Base-by-base conservation (phyloP, 78 protist species). In the Anaeramoeba ignava region DNA sequence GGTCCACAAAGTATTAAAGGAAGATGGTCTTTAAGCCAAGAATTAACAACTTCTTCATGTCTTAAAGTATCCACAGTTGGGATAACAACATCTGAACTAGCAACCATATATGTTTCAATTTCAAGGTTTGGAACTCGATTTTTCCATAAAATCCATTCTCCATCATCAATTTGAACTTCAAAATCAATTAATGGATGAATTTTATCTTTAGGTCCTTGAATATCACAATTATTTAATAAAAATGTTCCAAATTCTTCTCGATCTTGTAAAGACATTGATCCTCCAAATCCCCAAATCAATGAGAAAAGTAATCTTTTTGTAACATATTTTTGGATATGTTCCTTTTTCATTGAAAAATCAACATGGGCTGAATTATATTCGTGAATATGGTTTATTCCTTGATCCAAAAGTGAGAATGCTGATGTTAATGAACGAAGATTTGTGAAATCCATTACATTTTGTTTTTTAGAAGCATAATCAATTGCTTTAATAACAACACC, bases 1-100 rank as follows among this genome's bases (percentile, higher is more conserved):
- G 98, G 98, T 2, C 99, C 99, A 79, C 98, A 95, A 2, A 97
- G 89, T 33, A 97, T 34, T 67, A 95, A 78, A n/a, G 97, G 96
- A 41, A 85, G 81, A 82, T 84, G 93, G 36, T 90, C 95, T 2
- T 68, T 84, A 78, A 97, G 84, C 97, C 96, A 93, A 0, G 95
- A 42, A 41, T 54, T 85, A 2, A 96, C 83, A 3, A 97, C 90
- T 33, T 90, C 95, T 36, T 92, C 94, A 82, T 97, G 98, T 41
- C 98, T 92, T 3, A 91, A 90, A 3, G 99, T 97, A 87, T 97
- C 99, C 36, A 95, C 90, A 1, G 99, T 97, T 42, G 94, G 94
- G 33, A 97, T 87, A 54, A 97, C 97, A 12, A 90, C 93, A 78
- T 95, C 97, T 36, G 94, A 2, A 68, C 78, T 41, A n/a, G 41